Evolutionary conservation across 176 grass and related monocot genomes (phyloP).

Genomic region (Puccinellia tenuiflora): DNA sequence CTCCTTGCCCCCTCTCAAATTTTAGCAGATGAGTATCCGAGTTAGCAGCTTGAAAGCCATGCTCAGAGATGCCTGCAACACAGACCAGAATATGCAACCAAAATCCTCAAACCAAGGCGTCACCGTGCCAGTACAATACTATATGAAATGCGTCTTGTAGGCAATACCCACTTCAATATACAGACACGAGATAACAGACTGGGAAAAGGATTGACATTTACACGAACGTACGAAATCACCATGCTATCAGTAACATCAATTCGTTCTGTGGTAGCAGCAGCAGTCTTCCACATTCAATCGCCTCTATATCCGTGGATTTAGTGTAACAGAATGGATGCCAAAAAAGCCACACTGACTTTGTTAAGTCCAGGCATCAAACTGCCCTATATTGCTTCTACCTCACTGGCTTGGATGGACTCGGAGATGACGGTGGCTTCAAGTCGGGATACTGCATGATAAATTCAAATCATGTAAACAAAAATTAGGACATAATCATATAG

Average conservation of each 20-base stretch:
- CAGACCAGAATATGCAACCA: neutral
- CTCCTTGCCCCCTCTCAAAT: too few species aligned
- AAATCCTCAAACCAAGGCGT: neutral
- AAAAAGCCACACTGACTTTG: neutral
- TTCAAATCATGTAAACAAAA: neutral
- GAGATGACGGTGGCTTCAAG: slow-evolving; percentile 56
- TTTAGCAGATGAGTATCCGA: neutral
- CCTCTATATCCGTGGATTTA: slow-evolving; percentile 14
- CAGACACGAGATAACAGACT: neutral
- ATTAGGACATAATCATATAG: neutral
- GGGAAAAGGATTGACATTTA: neutral
- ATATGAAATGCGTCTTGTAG: neutral
- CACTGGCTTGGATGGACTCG: slow-evolving; percentile 38
- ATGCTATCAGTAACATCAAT: neutral
- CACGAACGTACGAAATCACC: neutral
- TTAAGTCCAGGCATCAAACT: neutral
- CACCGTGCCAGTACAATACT: neutral
- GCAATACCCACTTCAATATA: neutral
- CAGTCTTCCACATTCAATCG: neutral
- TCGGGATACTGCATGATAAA: slow-evolving; percentile 52
- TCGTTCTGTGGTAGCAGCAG: neutral
- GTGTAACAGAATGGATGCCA: slow-evolving; percentile 18
- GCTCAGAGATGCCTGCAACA: neutral
- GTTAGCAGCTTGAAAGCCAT: neutral
- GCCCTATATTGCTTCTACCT: neutral